Evolutionary conservation across 345 rosid species (phyloP), one percentile per base, ranked within the genome.

Genomic region (Atalantia buxifolia): DNA sequence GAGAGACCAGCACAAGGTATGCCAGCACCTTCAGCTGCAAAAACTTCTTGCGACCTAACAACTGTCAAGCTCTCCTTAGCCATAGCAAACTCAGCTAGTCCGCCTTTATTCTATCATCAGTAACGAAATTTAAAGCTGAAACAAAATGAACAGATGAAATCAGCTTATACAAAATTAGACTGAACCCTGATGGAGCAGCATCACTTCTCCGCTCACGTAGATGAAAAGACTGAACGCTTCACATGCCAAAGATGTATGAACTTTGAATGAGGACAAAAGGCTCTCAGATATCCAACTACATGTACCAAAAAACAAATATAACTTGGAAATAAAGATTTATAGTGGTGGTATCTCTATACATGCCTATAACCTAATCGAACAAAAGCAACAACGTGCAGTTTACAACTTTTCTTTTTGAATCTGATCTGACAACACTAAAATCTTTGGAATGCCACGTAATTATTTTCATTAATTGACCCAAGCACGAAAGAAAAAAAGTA

Each of bases 1-100:
- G 96, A 86, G 42, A 94, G 82, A 79, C 86, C 93, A 12, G 98
- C 97, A 36, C 90, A 79, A 12, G 88, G 90, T 66, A 92, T 84
- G 66, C 85, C 89, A 18, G 96, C 90, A 40, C 84, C 91, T 6
- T 91, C 94, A 27, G 92, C 90, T 76, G 96, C 85, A 24, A 90
- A 85, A 36, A 92, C 90, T 82, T 87, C 92, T 5, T 80, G 83
- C 0, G 96, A 91, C 86, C 95, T 86, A 10, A 78, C 72, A 28
- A 82, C 93, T 0, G 90, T 88, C 68, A 86, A 68, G 75, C 81
- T 90, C 81, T 90, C 91, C 76, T 86, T 88, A n/a, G 92, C 93
- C 67, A 87, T 88, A 4, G 87, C 88, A 40, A 57, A 91, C 82
- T 94, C 94, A 66, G 93, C 96, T 74, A 94, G 62, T 72, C 92